Percentiles rank a stretch among this genome's conserved stretches.
Evolutionary conservation across 306 rosid genomes (phyloP).

Genomic region (Arachis stenosperma): DNA sequence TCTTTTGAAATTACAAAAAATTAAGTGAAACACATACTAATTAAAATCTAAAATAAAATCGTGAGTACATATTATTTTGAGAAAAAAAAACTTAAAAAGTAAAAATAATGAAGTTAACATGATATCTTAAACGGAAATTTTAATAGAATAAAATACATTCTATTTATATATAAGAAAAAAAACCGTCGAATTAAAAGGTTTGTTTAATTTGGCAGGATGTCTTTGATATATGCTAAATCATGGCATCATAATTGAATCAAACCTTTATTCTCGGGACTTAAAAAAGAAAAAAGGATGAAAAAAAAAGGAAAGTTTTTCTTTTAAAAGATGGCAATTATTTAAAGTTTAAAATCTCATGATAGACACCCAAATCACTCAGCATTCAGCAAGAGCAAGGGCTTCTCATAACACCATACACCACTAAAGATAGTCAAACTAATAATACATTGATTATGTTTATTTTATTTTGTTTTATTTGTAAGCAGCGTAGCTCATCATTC

Average conservation of each 20-base stretch:
- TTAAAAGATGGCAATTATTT: not conserved
- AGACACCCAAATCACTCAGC: not conserved
- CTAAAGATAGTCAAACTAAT: conserved; percentile 1
- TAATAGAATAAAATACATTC: no score
- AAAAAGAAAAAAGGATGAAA: not conserved
- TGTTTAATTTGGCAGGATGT: no score
- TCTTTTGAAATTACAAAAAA: no score
- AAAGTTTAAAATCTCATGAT: conserved; percentile 1
- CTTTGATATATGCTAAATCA: not conserved
- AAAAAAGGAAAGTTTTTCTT: not conserved
- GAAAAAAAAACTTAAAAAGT: no score
- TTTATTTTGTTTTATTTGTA: not conserved
- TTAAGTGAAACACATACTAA: no score
- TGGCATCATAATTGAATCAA: conserved; percentile 25
- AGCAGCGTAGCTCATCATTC: not conserved
- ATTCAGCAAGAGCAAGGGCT: not conserved
- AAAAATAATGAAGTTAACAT: no score
- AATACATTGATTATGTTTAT: no score
- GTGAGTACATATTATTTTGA: no score
- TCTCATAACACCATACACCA: not conserved
- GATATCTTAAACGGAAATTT: no score
- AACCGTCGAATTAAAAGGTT: no score
- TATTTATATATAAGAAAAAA: no score
- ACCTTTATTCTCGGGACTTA: not conserved
- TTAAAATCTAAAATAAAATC: no score